A percentile compares a stretch with the other conserved stretches of the same genome.
Evolutionary conservation across 176 grass and related monocot genomes (phyloP).

Genomic region (Bromus sterilis): DNA sequence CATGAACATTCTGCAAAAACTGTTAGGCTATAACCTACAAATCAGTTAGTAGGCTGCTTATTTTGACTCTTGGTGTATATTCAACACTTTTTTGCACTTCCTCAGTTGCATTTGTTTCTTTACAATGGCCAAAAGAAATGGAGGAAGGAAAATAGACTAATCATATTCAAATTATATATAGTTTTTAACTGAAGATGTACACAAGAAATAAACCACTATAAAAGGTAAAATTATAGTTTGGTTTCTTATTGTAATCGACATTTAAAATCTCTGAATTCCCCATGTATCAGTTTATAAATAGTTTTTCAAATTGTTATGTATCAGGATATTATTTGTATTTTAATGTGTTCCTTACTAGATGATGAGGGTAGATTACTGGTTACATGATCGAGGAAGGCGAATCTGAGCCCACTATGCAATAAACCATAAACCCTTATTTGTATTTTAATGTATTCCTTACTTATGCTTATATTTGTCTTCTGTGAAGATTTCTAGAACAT

Average conservation of each 20-base stretch:
- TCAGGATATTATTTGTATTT: no score
- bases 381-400: no score
- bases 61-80: not conserved
- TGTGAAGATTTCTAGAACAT: no score
- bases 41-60: not conserved
- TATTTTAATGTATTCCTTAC: no score
- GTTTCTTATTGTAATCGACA: not conserved
- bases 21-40: not conserved
- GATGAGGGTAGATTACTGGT: no score
- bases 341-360: no score
- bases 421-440: no score
- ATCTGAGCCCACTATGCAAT: no score
- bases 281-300: no score
- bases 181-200: not conserved
- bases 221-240: not conserved
- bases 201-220: not conserved
- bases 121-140: not conserved
- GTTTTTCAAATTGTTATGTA: no score
- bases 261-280: not conserved
- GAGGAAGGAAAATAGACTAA: not conserved
- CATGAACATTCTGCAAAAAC: no score
- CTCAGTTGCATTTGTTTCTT: not conserved
- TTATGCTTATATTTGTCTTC: no score
- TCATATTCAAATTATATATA: not conserved
- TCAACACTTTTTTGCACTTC: not conserved